Evolutionary conservation across 768 basidiomycete species (phyloP), one percentile per base, ranked within the genome.

Genomic region (Suillus subalutaceus): DNA sequence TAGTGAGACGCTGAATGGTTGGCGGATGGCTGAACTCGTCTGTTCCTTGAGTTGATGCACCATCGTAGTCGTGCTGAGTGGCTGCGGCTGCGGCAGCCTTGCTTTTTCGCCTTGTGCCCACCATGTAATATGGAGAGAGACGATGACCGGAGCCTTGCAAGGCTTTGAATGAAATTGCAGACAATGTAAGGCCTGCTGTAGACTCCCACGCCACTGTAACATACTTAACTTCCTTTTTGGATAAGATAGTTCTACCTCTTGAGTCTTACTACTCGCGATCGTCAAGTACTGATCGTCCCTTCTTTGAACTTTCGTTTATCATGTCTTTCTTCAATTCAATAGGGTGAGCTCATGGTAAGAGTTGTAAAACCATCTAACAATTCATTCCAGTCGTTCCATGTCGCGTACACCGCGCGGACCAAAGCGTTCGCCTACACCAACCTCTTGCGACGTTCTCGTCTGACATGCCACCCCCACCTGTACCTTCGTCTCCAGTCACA

Each of bases 291-390:
- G 40, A 40, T 40, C 13, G 15, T 38, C 15, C n/a, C 37, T 23
- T 8, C 57, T 6, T 63, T 57, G 10, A 13, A 63, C 12, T 38
- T 20, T 38, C 50, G 10, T 35, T 58, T 20, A 62, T 53, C 30
- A 92, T 93, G 91, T 93, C 91, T 40, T 93, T 92, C 79, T 92
- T 93, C 81, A 92, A 92, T 73, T 88, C 90, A 37, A 85, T 93
- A 62, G 89, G 91, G 91, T 92, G 68, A 63, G 88, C 78, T 48
- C 38, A 13, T 30, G 23, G 8, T 18, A 4, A 26, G 10, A 41
- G 7, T 30, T 3, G 2, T 59, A 4, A 16, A 60, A 30, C 18
- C 0, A 56, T 73, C 55, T 72, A n/a, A 46, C 61, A 48, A 12
- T 37, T 1, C 26, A 12, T 68, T 4, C 71, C 16, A 91, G 91